Evolutionary conservation across 192 early-diverging fungal species (phyloP).

Genomic region (Coemansia sp.): DNA sequence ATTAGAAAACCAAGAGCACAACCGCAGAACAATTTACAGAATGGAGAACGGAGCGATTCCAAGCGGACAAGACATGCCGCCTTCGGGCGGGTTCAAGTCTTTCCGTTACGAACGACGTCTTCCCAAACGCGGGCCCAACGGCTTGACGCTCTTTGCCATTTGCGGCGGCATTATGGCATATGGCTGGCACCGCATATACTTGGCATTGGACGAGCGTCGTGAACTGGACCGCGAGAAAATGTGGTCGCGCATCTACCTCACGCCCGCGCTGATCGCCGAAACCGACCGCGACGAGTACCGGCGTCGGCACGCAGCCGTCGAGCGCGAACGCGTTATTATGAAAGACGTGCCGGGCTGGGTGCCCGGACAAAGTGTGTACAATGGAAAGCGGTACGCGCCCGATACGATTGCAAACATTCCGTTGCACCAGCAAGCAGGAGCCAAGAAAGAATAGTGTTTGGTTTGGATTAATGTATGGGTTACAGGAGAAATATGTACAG

Average conservation of each 20-base stretch:
- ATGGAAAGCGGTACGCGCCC: slow-evolving; percentile 77
- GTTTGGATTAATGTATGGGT: background rate
- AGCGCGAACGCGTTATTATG: slow-evolving; percentile 84
- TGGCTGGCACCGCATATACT: slow-evolving; percentile 71
- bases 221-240: slow-evolving; percentile 90
- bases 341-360: slow-evolving; percentile 76
- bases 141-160: slow-evolving; percentile 74
- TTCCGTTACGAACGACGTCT: slow-evolving; percentile 87
- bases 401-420: slow-evolving; percentile 53
- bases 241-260: slow-evolving; percentile 90
- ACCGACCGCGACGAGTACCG: slow-evolving; percentile 87
- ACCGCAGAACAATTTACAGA: background rate
- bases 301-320: slow-evolving; percentile 68
- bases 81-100: slow-evolving; percentile 66
- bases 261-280: slow-evolving; percentile 92
- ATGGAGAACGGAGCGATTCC: slow-evolving; percentile 21
- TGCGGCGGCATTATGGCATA: slow-evolving; percentile 74
- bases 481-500: background rate
- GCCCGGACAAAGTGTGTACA: slow-evolving; percentile 84
- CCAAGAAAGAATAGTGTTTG: slow-evolving; percentile 17
- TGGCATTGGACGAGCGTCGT: slow-evolving; percentile 52
- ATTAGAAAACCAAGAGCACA: too few species aligned
- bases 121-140: slow-evolving; percentile 89
- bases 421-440: slow-evolving; percentile 41
- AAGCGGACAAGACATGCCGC: slow-evolving; percentile 48